Percentiles rank a stretch among this genome's conserved stretches.
Evolutionary conservation across 2,329 filamentous ascomycete species (phyloP).

Genomic region (Fusarium secorum): DNA sequence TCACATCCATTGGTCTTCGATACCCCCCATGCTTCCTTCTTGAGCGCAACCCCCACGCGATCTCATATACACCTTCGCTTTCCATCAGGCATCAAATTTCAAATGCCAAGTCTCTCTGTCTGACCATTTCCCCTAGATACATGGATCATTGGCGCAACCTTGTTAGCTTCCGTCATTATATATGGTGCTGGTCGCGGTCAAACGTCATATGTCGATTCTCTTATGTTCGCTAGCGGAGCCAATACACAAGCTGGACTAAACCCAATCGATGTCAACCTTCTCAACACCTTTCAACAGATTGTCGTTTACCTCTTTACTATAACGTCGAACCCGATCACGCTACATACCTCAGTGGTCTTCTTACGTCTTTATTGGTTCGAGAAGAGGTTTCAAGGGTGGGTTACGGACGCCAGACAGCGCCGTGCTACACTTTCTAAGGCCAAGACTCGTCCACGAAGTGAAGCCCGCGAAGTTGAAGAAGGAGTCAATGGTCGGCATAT

Average conservation of each 20-base stretch:
- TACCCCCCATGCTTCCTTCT: not conserved
- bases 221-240: slow-evolving; percentile 86
- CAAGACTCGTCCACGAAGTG: slow-evolving; percentile 57
- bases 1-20: slow-evolving; percentile 26
- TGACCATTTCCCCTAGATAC: slow-evolving; percentile 62
- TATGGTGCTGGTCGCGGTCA: slow-evolving; percentile 66
- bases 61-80: slow-evolving; percentile 19
- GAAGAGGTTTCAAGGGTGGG: slow-evolving; percentile 88
- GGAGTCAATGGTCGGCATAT: slow-evolving; percentile 74
- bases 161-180: slow-evolving; percentile 80
- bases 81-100: not conserved
- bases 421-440: slow-evolving; percentile 72
- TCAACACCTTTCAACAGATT: slow-evolving; percentile 77
- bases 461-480: slow-evolving; percentile 60
- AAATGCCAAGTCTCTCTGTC: slow-evolving; percentile 17
- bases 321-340: slow-evolving; percentile 82
- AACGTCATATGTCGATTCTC: slow-evolving; percentile 82
- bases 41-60: slow-evolving; percentile 29
- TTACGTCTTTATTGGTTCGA: slow-evolving; percentile 98
- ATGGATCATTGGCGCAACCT: slow-evolving; percentile 77
- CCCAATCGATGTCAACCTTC: slow-evolving; percentile 72
- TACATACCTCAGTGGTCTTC: slow-evolving; percentile 88
- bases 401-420: slow-evolving; percentile 72
- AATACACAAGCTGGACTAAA: slow-evolving; percentile 95
- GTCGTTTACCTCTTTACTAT: slow-evolving; percentile 76